These are phyloP conservation scores for Umbelopsis ramanniana DNA, from an alignment of 192 early-diverging fungal genomes.

Conservation along the genomic window DNA sequence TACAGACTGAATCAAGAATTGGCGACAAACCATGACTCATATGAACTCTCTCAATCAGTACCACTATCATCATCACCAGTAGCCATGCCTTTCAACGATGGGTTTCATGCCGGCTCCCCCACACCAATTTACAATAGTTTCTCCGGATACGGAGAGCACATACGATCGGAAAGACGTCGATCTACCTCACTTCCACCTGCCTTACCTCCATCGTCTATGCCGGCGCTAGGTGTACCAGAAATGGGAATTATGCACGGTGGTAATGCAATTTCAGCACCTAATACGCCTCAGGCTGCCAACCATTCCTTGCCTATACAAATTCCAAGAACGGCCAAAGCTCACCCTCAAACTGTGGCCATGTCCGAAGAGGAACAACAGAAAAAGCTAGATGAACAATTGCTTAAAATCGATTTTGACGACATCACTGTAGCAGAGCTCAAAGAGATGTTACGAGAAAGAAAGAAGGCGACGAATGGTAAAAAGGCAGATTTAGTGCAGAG, in stretches of 20 bases:
- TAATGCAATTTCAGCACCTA: background rate
- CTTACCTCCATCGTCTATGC: background rate
- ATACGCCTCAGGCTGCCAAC: background rate
- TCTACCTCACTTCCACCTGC: conserved; percentile 1
- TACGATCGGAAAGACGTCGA: background rate
- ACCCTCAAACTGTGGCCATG: background rate
- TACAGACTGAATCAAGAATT: conserved; percentile 6
- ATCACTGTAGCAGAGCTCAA: conserved; percentile 12
- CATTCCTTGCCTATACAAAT: conserved; percentile 9
- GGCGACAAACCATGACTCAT: background rate
- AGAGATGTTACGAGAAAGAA: conserved; percentile 16
- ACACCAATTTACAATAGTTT: background rate
- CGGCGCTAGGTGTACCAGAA: background rate
- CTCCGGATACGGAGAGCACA: background rate
- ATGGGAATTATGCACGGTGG: background rate
- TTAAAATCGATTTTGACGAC: conserved; percentile 11
- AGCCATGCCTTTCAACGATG: background rate
- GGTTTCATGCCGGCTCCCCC: background rate
- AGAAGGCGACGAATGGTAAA: conserved; percentile 16
- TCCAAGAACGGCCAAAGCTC: background rate
- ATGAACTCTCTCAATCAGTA: background rate
- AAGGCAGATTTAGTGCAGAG: background rate
- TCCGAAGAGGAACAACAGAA: conserved; percentile 16
- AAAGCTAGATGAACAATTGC: background rate
- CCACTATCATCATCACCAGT: background rate